A percentile compares a stretch with the other conserved stretches of the same genome.
Evolutionary conservation across 2,329 filamentous ascomycete genomes (phyloP).

Genomic region (Sporothrix dimorphospora): DNA sequence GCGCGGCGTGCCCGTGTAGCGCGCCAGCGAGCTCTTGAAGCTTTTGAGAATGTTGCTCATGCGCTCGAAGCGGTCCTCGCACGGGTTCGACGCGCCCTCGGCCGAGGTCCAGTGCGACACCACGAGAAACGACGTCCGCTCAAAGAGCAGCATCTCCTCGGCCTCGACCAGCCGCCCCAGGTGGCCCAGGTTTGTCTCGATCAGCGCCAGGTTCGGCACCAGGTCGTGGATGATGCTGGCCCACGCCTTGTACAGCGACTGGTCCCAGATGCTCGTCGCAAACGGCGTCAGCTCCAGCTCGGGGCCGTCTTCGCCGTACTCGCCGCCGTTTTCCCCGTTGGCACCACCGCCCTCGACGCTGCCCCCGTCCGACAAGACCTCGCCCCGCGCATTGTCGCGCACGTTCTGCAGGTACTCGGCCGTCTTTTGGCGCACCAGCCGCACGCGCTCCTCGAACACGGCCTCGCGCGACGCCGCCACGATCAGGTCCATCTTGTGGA

Average conservation of each 20-base stretch:
- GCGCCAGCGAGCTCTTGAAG: constrained; percentile 83
- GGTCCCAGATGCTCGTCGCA: constrained; percentile 97
- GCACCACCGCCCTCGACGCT: not conserved
- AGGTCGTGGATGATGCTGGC: constrained; percentile 96
- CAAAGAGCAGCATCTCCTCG: constrained; percentile 91
- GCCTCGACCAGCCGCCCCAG: constrained; percentile 87
- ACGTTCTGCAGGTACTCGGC: constrained; percentile 54
- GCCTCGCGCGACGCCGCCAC: constrained; percentile 75
- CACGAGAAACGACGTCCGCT: constrained; percentile 92
- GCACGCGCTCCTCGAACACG: constrained; percentile 82
- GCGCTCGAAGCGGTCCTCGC: constrained; percentile 87
- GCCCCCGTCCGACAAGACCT: constrained; percentile 11
- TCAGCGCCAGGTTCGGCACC: constrained; percentile 88
- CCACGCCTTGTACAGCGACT: constrained; percentile 97
- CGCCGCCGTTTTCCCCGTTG: constrained; percentile 30
- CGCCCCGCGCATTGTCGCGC: constrained; percentile 38
- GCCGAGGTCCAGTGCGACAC: constrained; percentile 88
- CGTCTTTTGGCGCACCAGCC: constrained; percentile 75
- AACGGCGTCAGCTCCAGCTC: constrained; percentile 79
- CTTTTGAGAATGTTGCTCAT: constrained; percentile 98
- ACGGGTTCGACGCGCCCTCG: constrained; percentile 78
- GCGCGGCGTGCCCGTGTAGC: constrained; percentile 78
- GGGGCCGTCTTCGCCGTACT: constrained; percentile 36
- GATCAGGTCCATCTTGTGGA: constrained; percentile 99
- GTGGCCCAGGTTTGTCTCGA: constrained; percentile 82